A percentile compares a stretch with the other conserved stretches of the same genome.
Conservation (phyloP, 2,329 filamentous ascomycete genomes). For the Colletotrichum nymphaeae region DNA sequence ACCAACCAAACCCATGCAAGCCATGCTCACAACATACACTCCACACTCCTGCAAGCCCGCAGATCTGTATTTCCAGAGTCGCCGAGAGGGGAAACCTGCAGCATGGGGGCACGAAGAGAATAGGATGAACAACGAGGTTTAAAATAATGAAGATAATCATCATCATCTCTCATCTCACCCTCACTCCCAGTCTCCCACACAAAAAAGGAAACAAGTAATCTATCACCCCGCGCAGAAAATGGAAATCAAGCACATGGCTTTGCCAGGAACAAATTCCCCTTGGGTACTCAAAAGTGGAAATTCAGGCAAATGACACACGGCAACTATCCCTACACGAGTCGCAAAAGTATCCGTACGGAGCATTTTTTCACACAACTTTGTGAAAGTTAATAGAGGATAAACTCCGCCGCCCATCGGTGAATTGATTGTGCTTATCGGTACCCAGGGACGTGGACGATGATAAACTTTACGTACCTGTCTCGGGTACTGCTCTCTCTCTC, state of each 20-base stretch:
- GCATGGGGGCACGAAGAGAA: neutral
- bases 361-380: neutral
- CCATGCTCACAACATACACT: neutral
- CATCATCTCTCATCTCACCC: neutral
- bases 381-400: neutral
- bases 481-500: neutral
- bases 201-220: neutral
- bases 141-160: neutral
- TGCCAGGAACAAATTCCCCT: neutral
- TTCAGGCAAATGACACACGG: neutral
- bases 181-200: neutral
- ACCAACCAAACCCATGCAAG: neutral
- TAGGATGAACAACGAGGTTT: neutral
- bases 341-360: neutral
- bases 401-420: neutral
- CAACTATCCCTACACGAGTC: no score
- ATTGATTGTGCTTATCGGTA: neutral
- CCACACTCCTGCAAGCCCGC: neutral
- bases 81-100: neutral
- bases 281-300: neutral
- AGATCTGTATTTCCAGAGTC: constrained; percentile 8
- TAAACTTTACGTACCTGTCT: neutral
- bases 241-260: neutral
- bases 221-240: neutral
- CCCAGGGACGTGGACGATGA: no score